These are phyloP conservation scores for Xylaria scruposa DNA, from an alignment of 495 filamentous ascomycete genomes.

Conservation along the genomic window DNA sequence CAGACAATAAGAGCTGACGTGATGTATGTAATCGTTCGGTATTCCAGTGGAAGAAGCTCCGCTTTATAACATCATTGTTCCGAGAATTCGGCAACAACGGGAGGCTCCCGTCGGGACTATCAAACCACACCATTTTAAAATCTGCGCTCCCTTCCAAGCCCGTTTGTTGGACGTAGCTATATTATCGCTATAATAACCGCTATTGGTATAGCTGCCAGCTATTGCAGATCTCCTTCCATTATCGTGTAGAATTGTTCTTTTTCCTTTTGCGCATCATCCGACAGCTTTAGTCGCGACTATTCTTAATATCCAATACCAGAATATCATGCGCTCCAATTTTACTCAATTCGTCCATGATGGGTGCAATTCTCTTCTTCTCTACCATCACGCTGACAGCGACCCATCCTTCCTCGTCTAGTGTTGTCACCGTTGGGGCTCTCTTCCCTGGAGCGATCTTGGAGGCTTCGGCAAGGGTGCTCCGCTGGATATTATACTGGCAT, in stretches of 20 bases:
- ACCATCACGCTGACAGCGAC: conserved; percentile 95
- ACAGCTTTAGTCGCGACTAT: conserved; percentile 63
- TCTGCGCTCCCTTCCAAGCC: not conserved
- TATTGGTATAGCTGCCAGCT: not conserved
- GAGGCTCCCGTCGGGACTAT: not conserved
- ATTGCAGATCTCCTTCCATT: not conserved
- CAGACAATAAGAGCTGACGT: conserved; percentile 5
- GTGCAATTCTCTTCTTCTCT: conserved; percentile 84
- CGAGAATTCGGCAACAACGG: not conserved
- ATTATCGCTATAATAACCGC: not conserved
- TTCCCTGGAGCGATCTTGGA: conserved; percentile 89
- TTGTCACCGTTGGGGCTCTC: conserved; percentile 88
- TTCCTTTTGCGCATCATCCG: not conserved
- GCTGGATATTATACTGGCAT: conserved; percentile 93
- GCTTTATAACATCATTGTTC: conserved; percentile 20
- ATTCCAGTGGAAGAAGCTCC: not conserved
- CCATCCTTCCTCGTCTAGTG: conserved; percentile 88
- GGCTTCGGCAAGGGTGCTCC: conserved; percentile 68
- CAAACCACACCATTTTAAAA: not conserved
- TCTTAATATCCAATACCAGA: conserved; percentile 84
- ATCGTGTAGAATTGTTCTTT: not conserved
- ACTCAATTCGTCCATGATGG: conserved; percentile 88
- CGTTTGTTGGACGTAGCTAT: not conserved
- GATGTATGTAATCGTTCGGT: conserved; percentile 9
- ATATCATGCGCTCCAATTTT: conserved; percentile 86